Evolutionary conservation across 1,284 basidiomycete genomes (phyloP), one percentile per base, ranked within the genome.

Genomic region (Ceratobasidium sp.): DNA sequence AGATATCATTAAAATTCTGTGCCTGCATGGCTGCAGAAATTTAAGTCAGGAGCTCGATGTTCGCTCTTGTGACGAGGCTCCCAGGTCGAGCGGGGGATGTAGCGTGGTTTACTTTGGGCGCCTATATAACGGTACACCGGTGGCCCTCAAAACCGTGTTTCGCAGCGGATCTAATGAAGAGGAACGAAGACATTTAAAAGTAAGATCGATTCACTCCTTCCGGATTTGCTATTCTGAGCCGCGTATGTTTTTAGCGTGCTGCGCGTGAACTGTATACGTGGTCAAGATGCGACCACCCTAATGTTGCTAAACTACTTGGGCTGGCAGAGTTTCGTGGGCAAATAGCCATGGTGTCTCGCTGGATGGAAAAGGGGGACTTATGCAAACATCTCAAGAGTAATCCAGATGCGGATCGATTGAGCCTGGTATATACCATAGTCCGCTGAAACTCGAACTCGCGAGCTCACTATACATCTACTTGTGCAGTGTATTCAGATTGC

Each of bases 301-400:
- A 66, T 28, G 20, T 66, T 23, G 44, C 39, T 6, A 13, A 13
- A 13, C 20, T 66, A 13, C 40, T 66, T 20, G 63, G 63, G 10
- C 44, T 66, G 20, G 63, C 39, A 12, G 44, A 66, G 13, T 66
- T 66, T 40, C 63, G 40, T 6, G 63, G 44, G 20, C 39, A 42
- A 40, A 42, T 66, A 28, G 63, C 20, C 18, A 66, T 66, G 63
- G 39, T 66, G n/a, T 66, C 63, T 66, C 63, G 39, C 5, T 46
- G 63, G 63, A 49, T 66, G 63, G 63, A 66, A n/a, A 66, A 66
- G 26, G 63, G 63, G 15, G 44, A 66, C 26, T 49, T 66, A 23
- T 20, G 15, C 40, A n/a, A 6, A 5, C 44, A 66, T 26, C 6
- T 66, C 12, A 66, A 42, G 4, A 42, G 44, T 13, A 12, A 42